phyloP scores from a whole-genome alignment of 1,284 basidiomycete genomes.

The Xerocomus cyaneibrunnescens region DNA sequence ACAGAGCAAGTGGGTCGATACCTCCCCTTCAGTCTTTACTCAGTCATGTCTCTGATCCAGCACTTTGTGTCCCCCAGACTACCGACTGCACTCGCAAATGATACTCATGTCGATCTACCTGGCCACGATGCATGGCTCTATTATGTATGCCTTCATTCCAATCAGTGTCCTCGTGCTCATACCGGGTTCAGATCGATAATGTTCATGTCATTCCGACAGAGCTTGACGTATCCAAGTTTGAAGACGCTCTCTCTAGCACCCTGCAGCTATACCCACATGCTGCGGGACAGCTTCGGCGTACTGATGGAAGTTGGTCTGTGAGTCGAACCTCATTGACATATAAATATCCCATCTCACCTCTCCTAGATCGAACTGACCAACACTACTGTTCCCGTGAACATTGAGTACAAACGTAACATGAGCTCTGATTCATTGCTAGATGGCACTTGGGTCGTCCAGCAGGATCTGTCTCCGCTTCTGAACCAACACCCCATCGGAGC shows the following conservation, averaged over 20 bases:
- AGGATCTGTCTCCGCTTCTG: conserved; percentile 21
- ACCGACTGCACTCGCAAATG: neutral
- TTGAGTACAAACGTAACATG: conserved; percentile 3
- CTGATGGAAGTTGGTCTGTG: conserved; percentile 28
- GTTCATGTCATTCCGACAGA: conserved; percentile 16
- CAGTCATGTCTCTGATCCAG: conserved; percentile 5
- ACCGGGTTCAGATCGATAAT: neutral
- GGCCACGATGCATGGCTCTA: conserved; percentile 1
- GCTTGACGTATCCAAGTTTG: conserved; percentile 15
- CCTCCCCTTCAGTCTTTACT: too few species aligned
- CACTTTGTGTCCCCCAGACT: neutral
- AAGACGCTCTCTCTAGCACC: neutral
- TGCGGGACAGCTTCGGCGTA: conserved; percentile 21
- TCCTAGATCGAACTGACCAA: conserved; percentile 25
- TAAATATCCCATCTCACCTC: conserved; percentile 1
- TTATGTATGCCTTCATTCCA: neutral
- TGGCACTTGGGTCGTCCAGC: conserved; percentile 27
- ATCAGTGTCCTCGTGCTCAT: neutral
- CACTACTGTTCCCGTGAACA: conserved; percentile 15
- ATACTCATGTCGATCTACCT: conserved; percentile 2
- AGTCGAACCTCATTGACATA: neutral
- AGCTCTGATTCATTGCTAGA: conserved; percentile 8
- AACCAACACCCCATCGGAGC: conserved; percentile 1
- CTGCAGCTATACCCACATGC: conserved; percentile 29
- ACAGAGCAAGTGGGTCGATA: too few species aligned